Conservation (phyloP, 2,329 filamentous ascomycete genomes). For the Pseudovirgaria hyperparasitica region DNA sequence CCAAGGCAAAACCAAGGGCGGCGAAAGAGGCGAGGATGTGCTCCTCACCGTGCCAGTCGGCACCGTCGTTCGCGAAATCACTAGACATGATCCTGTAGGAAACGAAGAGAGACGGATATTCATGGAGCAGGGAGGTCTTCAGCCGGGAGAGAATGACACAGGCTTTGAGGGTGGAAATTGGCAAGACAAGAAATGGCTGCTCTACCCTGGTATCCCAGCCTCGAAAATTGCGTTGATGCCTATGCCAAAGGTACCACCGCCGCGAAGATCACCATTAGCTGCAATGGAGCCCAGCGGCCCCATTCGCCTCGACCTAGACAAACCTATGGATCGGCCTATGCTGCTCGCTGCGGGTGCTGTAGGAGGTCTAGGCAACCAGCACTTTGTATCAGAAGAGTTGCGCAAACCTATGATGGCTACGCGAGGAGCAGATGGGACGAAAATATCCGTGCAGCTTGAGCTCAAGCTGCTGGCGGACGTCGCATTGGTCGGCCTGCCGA, state of each 20-base stretch:
- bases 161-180: slow-evolving; percentile 26
- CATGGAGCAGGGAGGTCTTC: slow-evolving; percentile 17
- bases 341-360: slow-evolving; percentile 78
- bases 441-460: slow-evolving; percentile 72
- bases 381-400: slow-evolving; percentile 69
- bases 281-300: slow-evolving; percentile 60
- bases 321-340: slow-evolving; percentile 70
- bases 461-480: slow-evolving; percentile 92
- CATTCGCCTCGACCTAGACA: slow-evolving; percentile 45
- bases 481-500: slow-evolving; percentile 85
- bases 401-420: slow-evolving; percentile 78
- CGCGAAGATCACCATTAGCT: slow-evolving; percentile 43
- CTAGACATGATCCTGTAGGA: slow-evolving; percentile 61
- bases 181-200: slow-evolving; percentile 62
- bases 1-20: slow-evolving; percentile 59
- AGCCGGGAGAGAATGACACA: slow-evolving; percentile 10
- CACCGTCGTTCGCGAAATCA: slow-evolving; percentile 75
- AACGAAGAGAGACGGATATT: slow-evolving; percentile 42
- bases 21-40: slow-evolving; percentile 73
- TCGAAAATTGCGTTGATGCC: slow-evolving; percentile 52
- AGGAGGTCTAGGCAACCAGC: slow-evolving; percentile 84
- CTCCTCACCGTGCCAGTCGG: slow-evolving; percentile 86
- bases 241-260: slow-evolving; percentile 44
- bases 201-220: slow-evolving; percentile 68
- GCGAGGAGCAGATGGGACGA: slow-evolving; percentile 67